phyloP scores from a whole-genome alignment of 768 basidiomycete species.

The Amanita muscaria region DNA sequence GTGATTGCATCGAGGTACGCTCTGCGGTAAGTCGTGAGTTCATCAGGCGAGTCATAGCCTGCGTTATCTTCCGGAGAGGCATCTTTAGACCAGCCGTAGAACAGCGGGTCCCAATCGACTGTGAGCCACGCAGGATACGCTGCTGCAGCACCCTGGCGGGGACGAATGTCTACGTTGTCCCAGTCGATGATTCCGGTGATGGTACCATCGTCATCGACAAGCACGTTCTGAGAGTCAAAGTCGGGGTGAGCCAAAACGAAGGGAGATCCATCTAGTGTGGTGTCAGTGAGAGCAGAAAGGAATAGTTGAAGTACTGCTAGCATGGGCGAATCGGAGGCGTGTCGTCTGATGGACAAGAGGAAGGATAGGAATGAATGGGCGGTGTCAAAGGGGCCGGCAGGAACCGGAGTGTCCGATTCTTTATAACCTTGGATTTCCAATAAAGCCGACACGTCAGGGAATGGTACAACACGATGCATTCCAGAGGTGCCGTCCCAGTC shows the following conservation, averaged over 20 bases:
- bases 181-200: slow-evolving; percentile 21
- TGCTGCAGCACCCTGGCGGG: slow-evolving; percentile 16
- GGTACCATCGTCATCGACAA: slow-evolving; percentile 17
- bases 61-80: neutral
- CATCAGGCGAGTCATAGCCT: neutral
- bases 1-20: neutral
- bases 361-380: slow-evolving; percentile 7
- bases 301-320: slow-evolving; percentile 4
- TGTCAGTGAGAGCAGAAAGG: slow-evolving; percentile 6
- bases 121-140: slow-evolving; percentile 21
- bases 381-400: slow-evolving; percentile 6
- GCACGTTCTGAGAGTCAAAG: slow-evolving; percentile 19
- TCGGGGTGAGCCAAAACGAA: slow-evolving; percentile 19
- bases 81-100: slow-evolving; percentile 11
- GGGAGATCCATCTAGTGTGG: slow-evolving; percentile 16
- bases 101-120: slow-evolving; percentile 17
- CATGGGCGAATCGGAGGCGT: neutral
- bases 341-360: neutral
- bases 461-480: neutral
- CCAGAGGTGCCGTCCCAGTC: neutral
- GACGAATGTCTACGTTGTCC: slow-evolving; percentile 14
- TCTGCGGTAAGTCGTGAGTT: neutral
- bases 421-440: neutral
- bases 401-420: neutral
- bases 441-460: neutral